Base-by-base conservation (phyloP, 1,139 yeast species). In the Pichia inconspicua region DNA sequence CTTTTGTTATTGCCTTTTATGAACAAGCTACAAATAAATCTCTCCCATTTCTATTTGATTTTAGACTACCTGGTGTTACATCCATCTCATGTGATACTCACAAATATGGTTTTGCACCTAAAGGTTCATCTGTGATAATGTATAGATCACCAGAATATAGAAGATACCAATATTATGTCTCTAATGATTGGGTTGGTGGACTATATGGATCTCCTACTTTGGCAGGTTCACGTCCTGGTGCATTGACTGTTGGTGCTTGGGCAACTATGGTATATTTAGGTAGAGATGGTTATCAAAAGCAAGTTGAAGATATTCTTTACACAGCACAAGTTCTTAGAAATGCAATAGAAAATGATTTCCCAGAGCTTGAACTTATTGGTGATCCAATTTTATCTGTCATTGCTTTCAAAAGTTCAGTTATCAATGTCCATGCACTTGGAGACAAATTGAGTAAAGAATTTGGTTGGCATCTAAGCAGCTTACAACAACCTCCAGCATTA, bases 151-250 rank as follows among this genome's bases (percentile, higher is more conserved):
- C 75, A 0, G 73, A 75, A 52, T 72, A 88, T 51, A 75, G 98
- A 48, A 78, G 77, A 56, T 76, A 84, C 59, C 98, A 92, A 67
- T 92, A 92, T 66, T 92, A 84, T 64, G 76, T 90, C 34, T 75
- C 81, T 49, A 72, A 89, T 2, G 87, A 82, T 52, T 92, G 98
- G 98, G 73, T 82, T 9, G 98, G 98, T 42, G 98, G 98, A 1
- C 72, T 92, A 61, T 92, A 92, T 62, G 98, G 97, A 0, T 88
- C 97, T 0, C 97, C 97, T 2, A 92, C 97, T 0, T 70, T 92
- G 46, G 97, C 97, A 0, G 98, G 98, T 0, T 87, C 96, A 10
- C 78, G 97, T 55, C 97, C 97, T 0, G 98, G 98, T 47, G 97
- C 97, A 0, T 71, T 92, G 45, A 86, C 89, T 75, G 97, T 85